Percentiles rank a stretch among this genome's conserved stretches.
Evolutionary conservation across 2,329 filamentous ascomycete species (phyloP).

Genomic region (Nigrospora sphaerica): DNA sequence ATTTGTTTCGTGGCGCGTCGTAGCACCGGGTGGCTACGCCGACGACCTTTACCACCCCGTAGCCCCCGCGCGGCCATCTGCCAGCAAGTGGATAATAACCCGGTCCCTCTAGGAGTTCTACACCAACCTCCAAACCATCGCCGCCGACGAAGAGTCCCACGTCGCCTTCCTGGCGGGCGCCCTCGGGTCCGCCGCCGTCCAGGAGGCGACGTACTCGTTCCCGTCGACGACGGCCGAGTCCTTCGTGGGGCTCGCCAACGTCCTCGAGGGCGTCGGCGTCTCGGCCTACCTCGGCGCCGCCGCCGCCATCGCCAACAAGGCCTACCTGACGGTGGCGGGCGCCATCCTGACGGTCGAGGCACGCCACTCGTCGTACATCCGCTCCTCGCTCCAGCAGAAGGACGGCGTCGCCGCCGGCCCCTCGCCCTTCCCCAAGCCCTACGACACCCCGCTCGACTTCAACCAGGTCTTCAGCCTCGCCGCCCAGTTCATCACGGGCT

Average conservation of each 20-base stretch:
- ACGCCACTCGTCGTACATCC: conserved; percentile 56
- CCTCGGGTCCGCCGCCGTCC: conserved; percentile 42
- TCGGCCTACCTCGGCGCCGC: conserved; percentile 58
- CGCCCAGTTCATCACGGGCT: conserved; percentile 51
- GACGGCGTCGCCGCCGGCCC: not conserved
- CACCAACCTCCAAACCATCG: conserved; percentile 48
- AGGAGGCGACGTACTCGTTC: conserved; percentile 50
- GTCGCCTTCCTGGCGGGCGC: conserved; percentile 38
- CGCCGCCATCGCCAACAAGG: conserved; percentile 45
- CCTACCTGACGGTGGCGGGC: conserved; percentile 53
- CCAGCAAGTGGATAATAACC: no score
- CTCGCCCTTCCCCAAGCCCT: conserved; percentile 49
- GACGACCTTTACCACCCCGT: no score
- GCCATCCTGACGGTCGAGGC: conserved; percentile 59
- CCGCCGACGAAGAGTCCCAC: conserved; percentile 40
- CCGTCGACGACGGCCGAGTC: conserved; percentile 34
- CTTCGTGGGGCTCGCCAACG: conserved; percentile 43
- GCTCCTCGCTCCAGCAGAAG: conserved; percentile 34
- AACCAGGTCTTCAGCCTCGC: conserved; percentile 60
- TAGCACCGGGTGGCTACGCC: no score
- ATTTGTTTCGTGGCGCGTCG: not conserved
- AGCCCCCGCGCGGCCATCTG: no score
- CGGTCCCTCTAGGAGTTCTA: conserved; percentile 36
- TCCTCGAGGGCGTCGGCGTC: conserved; percentile 52
- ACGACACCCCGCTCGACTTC: conserved; percentile 51